phyloP scores from a whole-genome alignment of 2,329 filamentous ascomycete genomes.

The Fonsecaea pedrosoi region DNA sequence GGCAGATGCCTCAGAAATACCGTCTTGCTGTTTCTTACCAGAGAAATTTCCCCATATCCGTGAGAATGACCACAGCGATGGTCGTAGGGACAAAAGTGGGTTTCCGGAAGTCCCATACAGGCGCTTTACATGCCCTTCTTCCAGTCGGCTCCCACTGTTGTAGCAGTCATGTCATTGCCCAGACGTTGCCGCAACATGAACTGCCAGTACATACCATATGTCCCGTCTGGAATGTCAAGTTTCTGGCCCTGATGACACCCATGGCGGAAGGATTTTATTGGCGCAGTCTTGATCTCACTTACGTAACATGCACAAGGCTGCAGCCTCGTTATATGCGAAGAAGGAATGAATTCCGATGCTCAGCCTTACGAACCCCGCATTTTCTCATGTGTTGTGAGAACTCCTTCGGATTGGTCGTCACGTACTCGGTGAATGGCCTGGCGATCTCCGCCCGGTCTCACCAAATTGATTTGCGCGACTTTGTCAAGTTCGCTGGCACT shows the following conservation, averaged over 20 bases:
- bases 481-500: background rate
- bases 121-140: background rate
- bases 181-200: background rate
- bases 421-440: background rate
- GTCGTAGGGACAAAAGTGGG: background rate
- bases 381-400: background rate
- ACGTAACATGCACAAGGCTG: background rate
- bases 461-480: background rate
- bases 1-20: background rate
- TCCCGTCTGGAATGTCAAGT: background rate
- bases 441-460: background rate
- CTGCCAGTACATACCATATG: background rate
- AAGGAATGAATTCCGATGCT: conserved; percentile 8
- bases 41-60: background rate
- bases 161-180: background rate
- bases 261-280: too few species aligned
- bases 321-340: background rate
- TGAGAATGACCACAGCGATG: background rate
- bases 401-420: conserved; percentile 1
- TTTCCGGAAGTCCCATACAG: background rate
- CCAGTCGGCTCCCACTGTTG: background rate
- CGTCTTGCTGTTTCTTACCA: background rate
- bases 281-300: too few species aligned
- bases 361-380: conserved; percentile 16
- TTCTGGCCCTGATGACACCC: too few species aligned